A percentile compares a stretch with the other conserved stretches of the same genome.
Evolutionary conservation across 805 yeast species (phyloP).

Genomic region (Candida boleticola): DNA sequence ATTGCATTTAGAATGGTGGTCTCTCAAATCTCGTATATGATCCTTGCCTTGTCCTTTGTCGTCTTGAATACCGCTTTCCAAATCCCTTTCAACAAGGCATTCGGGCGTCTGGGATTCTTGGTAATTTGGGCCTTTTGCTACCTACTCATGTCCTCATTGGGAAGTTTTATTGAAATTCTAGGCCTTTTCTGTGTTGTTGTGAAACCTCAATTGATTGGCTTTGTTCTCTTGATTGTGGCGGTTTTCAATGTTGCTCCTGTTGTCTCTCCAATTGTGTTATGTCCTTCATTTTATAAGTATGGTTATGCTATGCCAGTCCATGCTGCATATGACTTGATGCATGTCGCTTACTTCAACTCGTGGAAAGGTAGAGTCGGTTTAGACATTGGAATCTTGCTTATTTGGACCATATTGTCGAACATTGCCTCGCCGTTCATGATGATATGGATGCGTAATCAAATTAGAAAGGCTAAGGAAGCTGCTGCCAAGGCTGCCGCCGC

Average conservation of each 20-base stretch:
- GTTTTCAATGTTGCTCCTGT: constrained; percentile 31
- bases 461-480: constrained; percentile 6
- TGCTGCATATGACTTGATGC: constrained; percentile 27
- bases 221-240: constrained; percentile 24
- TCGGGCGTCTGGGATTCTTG: constrained; percentile 31
- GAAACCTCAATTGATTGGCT: constrained; percentile 28
- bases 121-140: constrained; percentile 31
- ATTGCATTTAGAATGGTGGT: constrained; percentile 22
- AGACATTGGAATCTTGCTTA: constrained; percentile 28
- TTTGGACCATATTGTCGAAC: constrained; percentile 30
- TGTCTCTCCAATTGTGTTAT: constrained; percentile 24
- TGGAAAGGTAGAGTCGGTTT: constrained; percentile 36
- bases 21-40: constrained; percentile 27
- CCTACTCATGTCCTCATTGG: constrained; percentile 30
- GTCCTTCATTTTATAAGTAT: constrained; percentile 27
- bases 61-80: constrained; percentile 29
- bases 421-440: constrained; percentile 23
- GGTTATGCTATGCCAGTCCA: constrained; percentile 29
- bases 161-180: constrained; percentile 27
- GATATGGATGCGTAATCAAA: constrained; percentile 18
- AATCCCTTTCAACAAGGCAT: constrained; percentile 17
- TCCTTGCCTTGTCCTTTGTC: constrained; percentile 27
- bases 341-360: constrained; percentile 29
- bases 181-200: constrained; percentile 20
- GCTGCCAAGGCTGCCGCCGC: constrained; percentile 6